Evolutionary conservation across 257 asterid genomes (phyloP).

Genomic region (Scutellaria baicalensis): DNA sequence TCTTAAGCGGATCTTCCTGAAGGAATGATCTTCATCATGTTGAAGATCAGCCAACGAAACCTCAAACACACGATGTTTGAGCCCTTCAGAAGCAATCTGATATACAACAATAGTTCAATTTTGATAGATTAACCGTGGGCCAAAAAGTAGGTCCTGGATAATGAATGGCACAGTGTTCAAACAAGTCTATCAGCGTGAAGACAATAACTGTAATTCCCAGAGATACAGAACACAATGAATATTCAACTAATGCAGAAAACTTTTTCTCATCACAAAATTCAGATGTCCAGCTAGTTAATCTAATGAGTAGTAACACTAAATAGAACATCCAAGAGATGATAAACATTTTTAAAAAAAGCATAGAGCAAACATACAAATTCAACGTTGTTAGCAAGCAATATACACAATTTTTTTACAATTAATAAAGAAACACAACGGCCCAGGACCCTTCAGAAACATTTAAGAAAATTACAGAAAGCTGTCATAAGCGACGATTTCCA

Average conservation of each 20-base stretch:
- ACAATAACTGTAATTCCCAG: background rate
- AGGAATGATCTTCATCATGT: constrained; percentile 72
- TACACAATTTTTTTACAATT: too few relatives aligned
- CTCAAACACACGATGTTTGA: constrained; percentile 83
- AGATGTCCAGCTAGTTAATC: background rate
- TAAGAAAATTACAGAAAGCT: too few relatives aligned
- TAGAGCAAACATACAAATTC: background rate
- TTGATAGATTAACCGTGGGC: background rate
- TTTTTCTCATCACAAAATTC: background rate
- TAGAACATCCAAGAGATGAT: background rate
- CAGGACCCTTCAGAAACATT: too few relatives aligned
- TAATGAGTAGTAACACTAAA: background rate
- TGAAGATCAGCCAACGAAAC: constrained; percentile 87
- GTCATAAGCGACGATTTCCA: too few relatives aligned
- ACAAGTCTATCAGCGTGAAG: background rate
- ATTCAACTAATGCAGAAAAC: background rate
- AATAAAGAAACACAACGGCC: too few relatives aligned
- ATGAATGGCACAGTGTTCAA: background rate
- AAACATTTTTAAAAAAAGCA: too few relatives aligned
- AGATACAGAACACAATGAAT: background rate
- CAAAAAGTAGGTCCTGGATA: background rate
- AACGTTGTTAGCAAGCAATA: background rate
- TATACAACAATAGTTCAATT: background rate
- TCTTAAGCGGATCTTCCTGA: constrained; percentile 81
- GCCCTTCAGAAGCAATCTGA: constrained; percentile 93